These are phyloP conservation scores for Perkinsus olseni DNA, from an alignment of 169 alveolate genomes.

Conservation along the genomic window DNA sequence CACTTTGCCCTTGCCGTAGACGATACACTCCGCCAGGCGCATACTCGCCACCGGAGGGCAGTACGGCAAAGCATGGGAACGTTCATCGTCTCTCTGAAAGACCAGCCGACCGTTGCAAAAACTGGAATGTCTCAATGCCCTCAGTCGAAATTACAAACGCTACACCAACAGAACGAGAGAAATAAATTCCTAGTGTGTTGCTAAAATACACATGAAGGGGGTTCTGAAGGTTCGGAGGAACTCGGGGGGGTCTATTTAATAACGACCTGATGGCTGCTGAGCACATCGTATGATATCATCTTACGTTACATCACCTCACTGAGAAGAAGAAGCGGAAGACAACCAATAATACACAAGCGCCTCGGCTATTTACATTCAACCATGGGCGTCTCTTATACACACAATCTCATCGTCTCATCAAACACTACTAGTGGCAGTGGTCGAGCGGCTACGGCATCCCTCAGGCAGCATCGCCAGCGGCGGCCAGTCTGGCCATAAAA, in stretches of 20 bases:
- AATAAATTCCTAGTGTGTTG: neutral
- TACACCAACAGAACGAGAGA: neutral
- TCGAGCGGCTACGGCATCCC: too few species aligned
- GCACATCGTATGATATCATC: neutral
- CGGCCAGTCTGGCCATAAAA: neutral
- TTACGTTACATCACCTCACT: neutral
- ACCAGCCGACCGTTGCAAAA: too few species aligned
- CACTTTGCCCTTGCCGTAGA: neutral
- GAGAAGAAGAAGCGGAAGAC: neutral
- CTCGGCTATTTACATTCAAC: neutral
- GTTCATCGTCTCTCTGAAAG: too few species aligned
- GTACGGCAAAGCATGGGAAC: neutral
- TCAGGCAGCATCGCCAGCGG: neutral
- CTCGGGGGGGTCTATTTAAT: too few species aligned
- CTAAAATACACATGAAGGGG: neutral
- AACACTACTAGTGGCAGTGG: too few species aligned
- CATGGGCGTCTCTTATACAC: too few species aligned
- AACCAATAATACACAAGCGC: neutral
- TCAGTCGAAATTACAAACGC: neutral
- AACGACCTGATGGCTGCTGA: neutral
- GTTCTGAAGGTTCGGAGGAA: neutral
- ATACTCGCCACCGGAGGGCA: neutral
- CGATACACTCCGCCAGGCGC: neutral
- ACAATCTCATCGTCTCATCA: too few species aligned
- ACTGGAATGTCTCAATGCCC: too few species aligned